These are phyloP conservation scores for Acer saccharum DNA, from an alignment of 345 rosid species.

Conservation along the genomic window DNA sequence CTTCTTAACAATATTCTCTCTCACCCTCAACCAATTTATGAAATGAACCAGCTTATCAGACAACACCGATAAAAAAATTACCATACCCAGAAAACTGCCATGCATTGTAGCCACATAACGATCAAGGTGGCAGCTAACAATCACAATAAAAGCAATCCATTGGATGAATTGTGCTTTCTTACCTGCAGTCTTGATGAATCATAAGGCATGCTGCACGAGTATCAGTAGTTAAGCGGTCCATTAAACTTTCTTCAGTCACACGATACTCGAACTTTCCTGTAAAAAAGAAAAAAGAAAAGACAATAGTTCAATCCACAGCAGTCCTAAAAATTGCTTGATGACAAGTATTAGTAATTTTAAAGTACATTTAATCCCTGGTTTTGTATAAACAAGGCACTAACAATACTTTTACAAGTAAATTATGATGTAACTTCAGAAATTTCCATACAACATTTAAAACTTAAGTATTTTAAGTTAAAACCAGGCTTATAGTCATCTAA, in stretches of 20 bases:
- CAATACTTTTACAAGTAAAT: neutral
- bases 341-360: neutral
- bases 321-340: neutral
- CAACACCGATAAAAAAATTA: neutral
- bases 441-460: neutral
- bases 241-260: slow-evolving; percentile 71
- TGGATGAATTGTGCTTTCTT: neutral
- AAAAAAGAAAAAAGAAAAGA: slow-evolving; percentile 11
- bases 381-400: neutral
- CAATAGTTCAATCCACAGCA: neutral
- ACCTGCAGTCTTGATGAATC: slow-evolving; percentile 69
- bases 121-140: neutral
- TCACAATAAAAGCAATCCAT: neutral
- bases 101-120: neutral
- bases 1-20: neutral
- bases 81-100: neutral
- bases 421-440: neutral
- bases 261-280: slow-evolving; percentile 70
- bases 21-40: neutral
- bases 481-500: neutral
- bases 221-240: slow-evolving; percentile 69
- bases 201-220: slow-evolving; percentile 52
- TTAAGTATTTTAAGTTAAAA: neutral
- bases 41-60: neutral
- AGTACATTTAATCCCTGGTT: neutral